A percentile compares a stretch with the other conserved stretches of the same genome.
These are phyloP conservation scores for Yamadazyma aaseri DNA, from an alignment of 1,139 yeast species.

Conservation along the genomic window DNA sequence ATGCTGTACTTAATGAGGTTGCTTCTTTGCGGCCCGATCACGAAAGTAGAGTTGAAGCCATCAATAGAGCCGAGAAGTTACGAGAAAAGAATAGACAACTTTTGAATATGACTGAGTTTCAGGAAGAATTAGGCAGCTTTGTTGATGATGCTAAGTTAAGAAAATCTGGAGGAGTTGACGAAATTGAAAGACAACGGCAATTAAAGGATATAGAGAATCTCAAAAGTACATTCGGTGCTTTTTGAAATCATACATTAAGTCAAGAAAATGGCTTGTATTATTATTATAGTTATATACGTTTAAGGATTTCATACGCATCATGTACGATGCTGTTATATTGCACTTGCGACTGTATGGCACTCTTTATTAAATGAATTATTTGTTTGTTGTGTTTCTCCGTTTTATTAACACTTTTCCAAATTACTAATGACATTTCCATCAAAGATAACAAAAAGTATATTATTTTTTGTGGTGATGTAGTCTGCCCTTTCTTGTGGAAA, in stretches of 20 bases:
- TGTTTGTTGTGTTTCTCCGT: background rate
- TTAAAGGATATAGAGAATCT: slow-evolving; percentile 68
- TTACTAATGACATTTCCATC: background rate
- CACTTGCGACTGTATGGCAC: background rate
- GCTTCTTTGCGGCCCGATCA: slow-evolving; percentile 80
- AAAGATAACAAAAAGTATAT: background rate
- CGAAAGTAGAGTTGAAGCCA: slow-evolving; percentile 81
- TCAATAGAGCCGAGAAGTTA: slow-evolving; percentile 78
- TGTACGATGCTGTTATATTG: background rate
- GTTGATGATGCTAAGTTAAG: slow-evolving; percentile 75
- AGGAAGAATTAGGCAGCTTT: slow-evolving; percentile 84
- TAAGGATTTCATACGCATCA: too few species aligned
- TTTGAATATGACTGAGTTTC: slow-evolving; percentile 62
- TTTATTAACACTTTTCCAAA: slow-evolving; percentile 1
- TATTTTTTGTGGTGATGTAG: background rate
- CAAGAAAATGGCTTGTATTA: too few species aligned
- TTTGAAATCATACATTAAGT: too few species aligned
- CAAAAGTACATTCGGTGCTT: slow-evolving; percentile 32
- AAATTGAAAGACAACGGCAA: slow-evolving; percentile 68
- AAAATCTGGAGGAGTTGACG: slow-evolving; percentile 86
- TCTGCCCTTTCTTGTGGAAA: background rate
- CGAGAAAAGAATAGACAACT: slow-evolving; percentile 71
- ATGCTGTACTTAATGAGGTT: slow-evolving; percentile 79
- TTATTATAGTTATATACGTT: too few species aligned
- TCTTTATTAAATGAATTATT: background rate